A percentile compares a stretch with the other conserved stretches of the same genome.
These are phyloP conservation scores for Cynara cardunculus DNA, from an alignment of 129 eudicot species.

Conservation along the genomic window DNA sequence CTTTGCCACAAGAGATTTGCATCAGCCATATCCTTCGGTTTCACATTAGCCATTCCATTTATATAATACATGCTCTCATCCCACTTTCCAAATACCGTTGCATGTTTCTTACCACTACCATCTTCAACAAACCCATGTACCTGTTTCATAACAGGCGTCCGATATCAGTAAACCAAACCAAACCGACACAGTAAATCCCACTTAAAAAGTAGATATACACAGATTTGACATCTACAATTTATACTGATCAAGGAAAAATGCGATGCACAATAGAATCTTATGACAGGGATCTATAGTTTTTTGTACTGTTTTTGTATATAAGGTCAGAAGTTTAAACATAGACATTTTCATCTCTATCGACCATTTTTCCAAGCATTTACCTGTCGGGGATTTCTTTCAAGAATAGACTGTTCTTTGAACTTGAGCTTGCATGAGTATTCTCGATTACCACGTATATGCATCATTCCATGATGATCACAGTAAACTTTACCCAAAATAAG, in stretches of 20 bases:
- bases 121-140: slow-evolving; percentile 73
- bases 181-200: background rate
- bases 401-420: slow-evolving; percentile 78
- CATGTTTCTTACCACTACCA: slow-evolving; percentile 34
- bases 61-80: slow-evolving; percentile 67
- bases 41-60: slow-evolving; percentile 43
- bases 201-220: background rate
- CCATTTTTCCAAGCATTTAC: slow-evolving; percentile 23
- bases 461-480: slow-evolving; percentile 86
- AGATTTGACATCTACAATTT: background rate
- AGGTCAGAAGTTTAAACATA: too few species aligned
- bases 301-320: background rate
- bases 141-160: slow-evolving; percentile 27
- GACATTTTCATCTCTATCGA: background rate
- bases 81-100: slow-evolving; percentile 60
- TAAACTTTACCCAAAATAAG: slow-evolving; percentile 82
- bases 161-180: background rate
- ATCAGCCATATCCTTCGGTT: slow-evolving; percentile 44
- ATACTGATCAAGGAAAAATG: background rate
- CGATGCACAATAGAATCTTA: too few species aligned
- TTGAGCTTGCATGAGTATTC: slow-evolving; percentile 79
- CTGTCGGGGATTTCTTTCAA: slow-evolving; percentile 89
- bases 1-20: slow-evolving; percentile 67
- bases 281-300: too few species aligned
- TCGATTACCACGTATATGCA: slow-evolving; percentile 75